A percentile compares a stretch with the other conserved stretches of the same genome.
These are phyloP conservation scores for Perkinsus marinus DNA, from an alignment of 169 alveolate genomes.

Conservation along the genomic window DNA sequence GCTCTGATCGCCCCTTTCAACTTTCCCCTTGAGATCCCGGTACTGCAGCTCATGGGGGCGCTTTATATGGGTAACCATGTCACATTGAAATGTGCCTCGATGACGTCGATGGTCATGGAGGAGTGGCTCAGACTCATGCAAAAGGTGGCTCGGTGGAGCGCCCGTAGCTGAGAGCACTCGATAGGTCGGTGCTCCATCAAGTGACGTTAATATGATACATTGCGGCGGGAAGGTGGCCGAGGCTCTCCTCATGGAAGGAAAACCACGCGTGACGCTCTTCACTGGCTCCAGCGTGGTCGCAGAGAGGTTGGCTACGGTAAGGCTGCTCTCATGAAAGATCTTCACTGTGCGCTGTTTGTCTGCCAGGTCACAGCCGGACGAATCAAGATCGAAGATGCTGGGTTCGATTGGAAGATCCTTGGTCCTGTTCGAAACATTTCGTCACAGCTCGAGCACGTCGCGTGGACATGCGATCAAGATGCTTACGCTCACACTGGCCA, in stretches of 20 bases:
- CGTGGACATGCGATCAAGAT: conserved; percentile 71
- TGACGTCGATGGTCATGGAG: conserved; percentile 32
- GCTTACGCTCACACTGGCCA: conserved; percentile 68
- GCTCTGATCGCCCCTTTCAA: conserved; percentile 65
- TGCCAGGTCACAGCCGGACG: conserved; percentile 42
- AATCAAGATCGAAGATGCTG: conserved; percentile 69
- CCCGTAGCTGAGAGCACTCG: background rate
- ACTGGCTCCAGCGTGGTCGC: conserved; percentile 40
- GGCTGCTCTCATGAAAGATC: conserved; percentile 29
- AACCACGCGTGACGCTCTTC: conserved; percentile 47
- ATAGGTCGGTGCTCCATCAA: conserved; percentile 57
- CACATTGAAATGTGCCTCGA: conserved; percentile 18
- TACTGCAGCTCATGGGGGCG: conserved; percentile 48
- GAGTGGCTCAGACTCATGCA: conserved; percentile 46
- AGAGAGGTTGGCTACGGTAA: background rate
- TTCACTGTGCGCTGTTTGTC: background rate
- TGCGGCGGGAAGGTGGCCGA: conserved; percentile 43
- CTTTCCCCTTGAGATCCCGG: conserved; percentile 65
- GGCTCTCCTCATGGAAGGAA: conserved; percentile 25
- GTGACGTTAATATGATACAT: conserved; percentile 48
- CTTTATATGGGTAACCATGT: conserved; percentile 52
- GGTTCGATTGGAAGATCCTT: conserved; percentile 70
- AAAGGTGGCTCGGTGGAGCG: background rate
- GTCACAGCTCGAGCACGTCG: conserved; percentile 46
- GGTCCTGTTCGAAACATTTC: conserved; percentile 53